Base-by-base conservation (phyloP, 1,139 yeast species). In the Zygosaccharomyces sapae region DNA sequence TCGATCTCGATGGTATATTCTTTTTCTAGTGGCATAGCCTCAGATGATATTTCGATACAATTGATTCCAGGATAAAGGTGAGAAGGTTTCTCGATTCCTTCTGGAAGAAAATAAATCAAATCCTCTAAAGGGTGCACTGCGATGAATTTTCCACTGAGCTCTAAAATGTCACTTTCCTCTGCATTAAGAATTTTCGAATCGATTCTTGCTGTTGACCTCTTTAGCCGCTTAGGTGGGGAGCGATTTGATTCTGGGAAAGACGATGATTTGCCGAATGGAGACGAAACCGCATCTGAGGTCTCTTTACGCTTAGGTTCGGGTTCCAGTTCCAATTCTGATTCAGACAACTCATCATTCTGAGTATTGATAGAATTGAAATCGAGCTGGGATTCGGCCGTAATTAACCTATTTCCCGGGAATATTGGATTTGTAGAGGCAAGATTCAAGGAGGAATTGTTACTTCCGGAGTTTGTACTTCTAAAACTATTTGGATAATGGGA, bases 11-110 rank as follows among this genome's bases (percentile, higher is more conserved):
- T 35, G 9, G 41, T 24, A 4, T 42, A 18, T 6, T 27, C 29
- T 4, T 38, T 18, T 3, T 33, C 43, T 34, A 43, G 42, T 12
- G 44, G 43, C 13, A 42, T 30, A 29, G 41, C 46, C n/a, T 19
- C 37, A 25, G 46, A 38, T 5, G 44, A 22, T 8, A 52, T 40
- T 36, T 53, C 55, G 20, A 53, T 35, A 35, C 58, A 55, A 40
- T 55, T 55, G 12, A 45, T 50, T 20, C 48, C 49, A 9, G 54
- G 53, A 16, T 12, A 13, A 19, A 44, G 30, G 3, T 33, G 19
- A 6, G 37, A 12, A 9, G 27, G 31, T 6, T 33, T 19, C 22
- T 45, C 25, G 42, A 38, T 35, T 20, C 34, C 38, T 25, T 40
- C 37, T 8, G 49, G 47, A n/a, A 46, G 27, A 30, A 46, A 40